A percentile compares a stretch with the other conserved stretches of the same genome.
phyloP scores from a whole-genome alignment of 768 basidiomycete genomes.

The Termitomyces titanicus region DNA sequence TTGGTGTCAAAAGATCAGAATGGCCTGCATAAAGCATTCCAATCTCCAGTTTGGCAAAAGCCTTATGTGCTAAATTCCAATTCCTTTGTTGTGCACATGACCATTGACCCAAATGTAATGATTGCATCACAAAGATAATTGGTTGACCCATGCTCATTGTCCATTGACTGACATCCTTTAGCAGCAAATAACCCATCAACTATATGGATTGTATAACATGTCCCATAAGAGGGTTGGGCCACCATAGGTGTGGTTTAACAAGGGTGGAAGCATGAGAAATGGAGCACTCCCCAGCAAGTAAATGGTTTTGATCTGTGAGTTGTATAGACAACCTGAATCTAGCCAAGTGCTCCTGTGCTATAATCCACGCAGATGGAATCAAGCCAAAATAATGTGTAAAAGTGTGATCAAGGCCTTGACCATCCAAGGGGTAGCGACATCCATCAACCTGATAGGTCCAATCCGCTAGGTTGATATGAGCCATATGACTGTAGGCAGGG shows the following conservation, averaged over 20 bases:
- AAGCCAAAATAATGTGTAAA: background rate
- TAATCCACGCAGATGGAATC: constrained; percentile 13
- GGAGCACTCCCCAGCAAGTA: background rate
- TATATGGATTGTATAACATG: too few relatives aligned
- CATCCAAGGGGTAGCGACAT: constrained; percentile 7
- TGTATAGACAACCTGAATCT: background rate
- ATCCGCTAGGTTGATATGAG: constrained; percentile 13
- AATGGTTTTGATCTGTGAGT: constrained; percentile 8
- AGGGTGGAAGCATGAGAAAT: background rate
- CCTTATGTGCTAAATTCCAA: background rate
- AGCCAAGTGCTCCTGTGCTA: constrained; percentile 9
- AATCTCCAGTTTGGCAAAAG: background rate
- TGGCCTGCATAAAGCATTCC: background rate
- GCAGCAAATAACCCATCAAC: too few relatives aligned
- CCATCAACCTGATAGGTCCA: constrained; percentile 14
- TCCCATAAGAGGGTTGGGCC: too few relatives aligned
- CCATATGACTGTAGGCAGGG: constrained; percentile 12
- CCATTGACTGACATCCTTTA: too few relatives aligned
- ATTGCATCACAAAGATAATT: too few relatives aligned
- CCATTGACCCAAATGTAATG: background rate
- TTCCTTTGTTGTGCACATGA: background rate
- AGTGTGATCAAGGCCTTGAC: background rate
- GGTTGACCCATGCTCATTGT: too few relatives aligned
- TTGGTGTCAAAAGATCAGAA: background rate
- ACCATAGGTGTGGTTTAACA: background rate